phyloP scores from a whole-genome alignment of 495 filamentous ascomycete genomes.

The Hamigera avellanea region DNA sequence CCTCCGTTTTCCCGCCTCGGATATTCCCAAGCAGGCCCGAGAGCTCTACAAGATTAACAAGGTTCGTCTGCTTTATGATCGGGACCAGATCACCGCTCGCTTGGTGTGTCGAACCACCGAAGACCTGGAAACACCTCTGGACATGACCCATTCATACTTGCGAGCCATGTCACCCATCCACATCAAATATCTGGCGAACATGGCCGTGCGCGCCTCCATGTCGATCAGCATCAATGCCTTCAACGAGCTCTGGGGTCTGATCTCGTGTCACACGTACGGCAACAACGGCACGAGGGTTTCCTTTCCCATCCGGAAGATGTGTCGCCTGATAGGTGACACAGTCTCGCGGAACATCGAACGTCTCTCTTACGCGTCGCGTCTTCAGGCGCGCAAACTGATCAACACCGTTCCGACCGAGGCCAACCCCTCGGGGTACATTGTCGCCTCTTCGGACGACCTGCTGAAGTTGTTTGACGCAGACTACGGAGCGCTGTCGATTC shows the following conservation, averaged over 20 bases:
- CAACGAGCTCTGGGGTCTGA: conserved; percentile 77
- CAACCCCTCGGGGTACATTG: not conserved
- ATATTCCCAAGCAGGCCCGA: conserved; percentile 78
- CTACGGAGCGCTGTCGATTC: conserved; percentile 67
- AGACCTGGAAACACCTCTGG: conserved; percentile 68
- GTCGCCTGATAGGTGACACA: conserved; percentile 74
- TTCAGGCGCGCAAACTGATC: conserved; percentile 43
- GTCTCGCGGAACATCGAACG: conserved; percentile 84
- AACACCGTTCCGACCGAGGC: conserved; percentile 18
- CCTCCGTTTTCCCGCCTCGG: conserved; percentile 90
- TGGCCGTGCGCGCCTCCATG: conserved; percentile 70
- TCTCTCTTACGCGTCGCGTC: conserved; percentile 71
- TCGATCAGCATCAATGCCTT: conserved; percentile 88
- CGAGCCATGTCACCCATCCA: conserved; percentile 63
- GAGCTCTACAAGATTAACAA: conserved; percentile 62
- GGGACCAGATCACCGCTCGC: conserved; percentile 46
- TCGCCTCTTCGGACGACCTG: conserved; percentile 4
- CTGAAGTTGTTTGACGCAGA: conserved; percentile 3
- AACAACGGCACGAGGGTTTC: conserved; percentile 84
- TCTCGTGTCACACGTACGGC: conserved; percentile 75
- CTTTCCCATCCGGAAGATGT: conserved; percentile 90
- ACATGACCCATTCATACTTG: conserved; percentile 77
- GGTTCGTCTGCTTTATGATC: conserved; percentile 30
- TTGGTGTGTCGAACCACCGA: conserved; percentile 69
- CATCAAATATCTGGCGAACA: too few species aligned